Conservation (phyloP, 176 grass and related monocot species). For the Oryza meridionalis region DNA sequence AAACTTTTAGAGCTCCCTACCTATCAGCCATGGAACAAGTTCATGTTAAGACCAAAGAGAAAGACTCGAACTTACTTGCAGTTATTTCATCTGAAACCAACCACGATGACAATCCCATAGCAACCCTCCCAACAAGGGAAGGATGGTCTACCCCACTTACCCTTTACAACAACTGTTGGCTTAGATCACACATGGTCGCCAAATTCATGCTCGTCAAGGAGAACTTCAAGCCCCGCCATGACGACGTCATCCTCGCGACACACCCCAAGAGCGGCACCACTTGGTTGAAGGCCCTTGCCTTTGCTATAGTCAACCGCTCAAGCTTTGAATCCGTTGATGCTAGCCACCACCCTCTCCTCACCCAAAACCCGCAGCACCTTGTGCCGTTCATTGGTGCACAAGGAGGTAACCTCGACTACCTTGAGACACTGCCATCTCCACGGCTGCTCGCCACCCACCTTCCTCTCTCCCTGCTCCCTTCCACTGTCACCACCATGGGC, state of each 20-base stretch:
- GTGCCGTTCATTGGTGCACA: background rate
- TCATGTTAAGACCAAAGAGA: background rate
- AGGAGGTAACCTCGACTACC: background rate
- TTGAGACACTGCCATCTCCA: background rate
- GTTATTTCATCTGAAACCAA: background rate
- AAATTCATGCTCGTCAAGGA: background rate
- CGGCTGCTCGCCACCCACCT: background rate
- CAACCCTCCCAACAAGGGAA: background rate
- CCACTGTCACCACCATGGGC: background rate
- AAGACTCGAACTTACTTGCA: background rate
- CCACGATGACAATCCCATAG: background rate
- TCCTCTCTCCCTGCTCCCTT: background rate
- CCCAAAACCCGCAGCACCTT: background rate
- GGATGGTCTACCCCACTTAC: background rate
- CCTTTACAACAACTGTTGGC: constrained; percentile 15
- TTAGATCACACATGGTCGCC: background rate
- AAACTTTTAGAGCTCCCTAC: background rate
- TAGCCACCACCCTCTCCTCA: background rate
- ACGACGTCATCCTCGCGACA: constrained; percentile 16
- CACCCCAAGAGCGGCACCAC: constrained; percentile 27
- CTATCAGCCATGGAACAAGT: background rate
- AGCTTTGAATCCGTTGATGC: background rate
- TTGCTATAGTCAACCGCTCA: constrained; percentile 11
- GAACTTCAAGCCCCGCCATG: background rate
- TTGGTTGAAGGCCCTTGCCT: constrained; percentile 36